Evolutionary conservation across 139 green algal species (phyloP).

Genomic region (Haematococcus sp.): DNA sequence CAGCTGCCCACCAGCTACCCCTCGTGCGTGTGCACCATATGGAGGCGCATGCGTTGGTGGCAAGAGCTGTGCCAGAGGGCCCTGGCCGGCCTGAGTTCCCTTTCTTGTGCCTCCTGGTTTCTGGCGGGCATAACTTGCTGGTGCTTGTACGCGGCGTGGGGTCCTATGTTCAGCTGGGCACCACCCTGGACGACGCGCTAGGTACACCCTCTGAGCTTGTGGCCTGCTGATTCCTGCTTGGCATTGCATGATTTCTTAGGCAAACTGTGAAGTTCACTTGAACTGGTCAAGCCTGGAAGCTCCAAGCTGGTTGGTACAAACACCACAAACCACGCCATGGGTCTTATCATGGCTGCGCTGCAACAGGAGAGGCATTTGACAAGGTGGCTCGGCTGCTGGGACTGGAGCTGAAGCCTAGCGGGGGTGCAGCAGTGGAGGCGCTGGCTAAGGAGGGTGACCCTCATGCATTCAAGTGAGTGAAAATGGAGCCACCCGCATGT

Average conservation of each 20-base stretch:
- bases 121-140: conserved; percentile 93
- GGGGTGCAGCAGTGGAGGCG: conserved; percentile 80
- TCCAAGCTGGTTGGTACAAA: too few species aligned
- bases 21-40: conserved; percentile 96
- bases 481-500: too few species aligned
- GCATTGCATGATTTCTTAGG: neutral
- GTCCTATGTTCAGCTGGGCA: conserved; percentile 86
- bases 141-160: conserved; percentile 85
- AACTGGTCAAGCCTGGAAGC: too few species aligned
- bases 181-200: conserved; percentile 92
- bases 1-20: conserved; percentile 55
- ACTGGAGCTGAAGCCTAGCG: conserved; percentile 74
- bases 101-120: conserved; percentile 92
- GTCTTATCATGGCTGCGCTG: neutral
- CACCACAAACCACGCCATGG: too few species aligned
- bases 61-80: conserved; percentile 40
- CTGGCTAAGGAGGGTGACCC: conserved; percentile 70
- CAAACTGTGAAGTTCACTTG: neutral
- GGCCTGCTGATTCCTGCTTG: neutral
- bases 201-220: conserved; percentile 44
- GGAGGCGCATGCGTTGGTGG: conserved; percentile 96
- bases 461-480: conserved; percentile 28
- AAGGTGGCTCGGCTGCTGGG: conserved; percentile 94
- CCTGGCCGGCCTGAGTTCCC: conserved; percentile 63
- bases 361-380: conserved; percentile 89